phyloP scores from a whole-genome alignment of 441 rosid species.

The Jatropha multifida region DNA sequence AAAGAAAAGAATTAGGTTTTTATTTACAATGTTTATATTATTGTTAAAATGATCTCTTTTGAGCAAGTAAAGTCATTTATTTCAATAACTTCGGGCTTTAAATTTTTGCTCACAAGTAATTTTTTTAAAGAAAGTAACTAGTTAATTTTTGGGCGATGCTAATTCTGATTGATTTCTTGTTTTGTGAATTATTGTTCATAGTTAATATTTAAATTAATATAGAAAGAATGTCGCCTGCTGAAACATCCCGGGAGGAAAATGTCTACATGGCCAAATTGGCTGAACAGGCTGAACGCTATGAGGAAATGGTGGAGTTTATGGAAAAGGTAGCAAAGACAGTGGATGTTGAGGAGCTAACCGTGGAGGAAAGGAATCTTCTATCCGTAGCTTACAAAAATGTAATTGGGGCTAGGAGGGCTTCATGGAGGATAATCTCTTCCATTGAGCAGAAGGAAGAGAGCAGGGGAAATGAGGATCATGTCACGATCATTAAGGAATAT shows the following conservation, averaged over 20 bases:
- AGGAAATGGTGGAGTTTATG: constrained; percentile 98
- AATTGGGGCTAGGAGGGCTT: constrained; percentile 95
- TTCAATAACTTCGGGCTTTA: not conserved
- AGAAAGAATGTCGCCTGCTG: constrained; percentile 61
- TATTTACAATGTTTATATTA: not conserved
- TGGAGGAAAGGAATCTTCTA: constrained; percentile 92
- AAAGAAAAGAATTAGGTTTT: not conserved
- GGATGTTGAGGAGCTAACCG: constrained; percentile 80
- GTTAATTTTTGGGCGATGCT: not conserved
- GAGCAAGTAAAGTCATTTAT: not conserved
- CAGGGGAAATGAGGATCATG: constrained; percentile 87
- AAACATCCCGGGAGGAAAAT: constrained; percentile 73
- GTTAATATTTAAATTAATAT: constrained; percentile 22
- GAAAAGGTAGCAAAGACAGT: constrained; percentile 89
- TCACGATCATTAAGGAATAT: constrained; percentile 74
- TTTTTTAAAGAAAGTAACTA: not conserved
- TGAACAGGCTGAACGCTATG: constrained; percentile 95
- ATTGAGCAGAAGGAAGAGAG: constrained; percentile 98
- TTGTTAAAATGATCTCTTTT: not conserved
- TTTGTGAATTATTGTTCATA: constrained; percentile 2
- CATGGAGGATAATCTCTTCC: constrained; percentile 97
- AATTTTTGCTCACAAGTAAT: not conserved
- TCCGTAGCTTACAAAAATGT: constrained; percentile 98
- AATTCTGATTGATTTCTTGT: constrained; percentile 6
- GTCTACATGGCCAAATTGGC: constrained; percentile 97